Conservation (phyloP, 305 asterid species). For the Rubia balearica region DNA sequence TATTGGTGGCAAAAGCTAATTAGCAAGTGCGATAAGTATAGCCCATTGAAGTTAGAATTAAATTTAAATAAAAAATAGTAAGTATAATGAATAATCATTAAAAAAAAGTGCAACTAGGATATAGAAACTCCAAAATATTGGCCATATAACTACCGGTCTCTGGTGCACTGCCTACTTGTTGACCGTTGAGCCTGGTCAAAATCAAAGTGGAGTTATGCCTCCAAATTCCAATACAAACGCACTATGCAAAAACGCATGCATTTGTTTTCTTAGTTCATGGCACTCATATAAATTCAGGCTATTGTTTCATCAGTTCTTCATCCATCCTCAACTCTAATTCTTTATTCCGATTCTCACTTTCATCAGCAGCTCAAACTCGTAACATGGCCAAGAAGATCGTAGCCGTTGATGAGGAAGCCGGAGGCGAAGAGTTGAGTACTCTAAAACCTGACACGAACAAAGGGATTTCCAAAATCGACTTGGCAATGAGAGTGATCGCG, state of each 20-base stretch:
- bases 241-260: background rate
- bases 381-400: constrained; percentile 10
- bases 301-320: background rate
- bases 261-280: background rate
- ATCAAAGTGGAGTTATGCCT: constrained; percentile 15
- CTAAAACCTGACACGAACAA: constrained; percentile 22
- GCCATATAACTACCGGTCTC: background rate
- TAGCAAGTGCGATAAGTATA: no score
- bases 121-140: background rate
- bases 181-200: constrained; percentile 9
- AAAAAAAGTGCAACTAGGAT: background rate
- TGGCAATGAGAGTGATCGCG: constrained; percentile 37
- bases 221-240: background rate
- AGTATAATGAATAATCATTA: no score
- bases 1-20: no score
- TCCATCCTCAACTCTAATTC: background rate
- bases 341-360: background rate
- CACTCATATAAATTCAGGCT: constrained; percentile 7
- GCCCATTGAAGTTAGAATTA: no score
- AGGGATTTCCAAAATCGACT: constrained; percentile 42
- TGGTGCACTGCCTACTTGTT: constrained; percentile 1
- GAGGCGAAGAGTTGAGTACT: constrained; percentile 3
- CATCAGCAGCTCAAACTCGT: background rate
- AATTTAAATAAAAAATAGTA: no score
- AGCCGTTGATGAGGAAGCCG: constrained; percentile 4